Percentiles rank a stretch among this genome's conserved stretches.
Evolutionary conservation across 2,329 filamentous ascomycete species (phyloP).

Genomic region (Ceratocystis destructans): DNA sequence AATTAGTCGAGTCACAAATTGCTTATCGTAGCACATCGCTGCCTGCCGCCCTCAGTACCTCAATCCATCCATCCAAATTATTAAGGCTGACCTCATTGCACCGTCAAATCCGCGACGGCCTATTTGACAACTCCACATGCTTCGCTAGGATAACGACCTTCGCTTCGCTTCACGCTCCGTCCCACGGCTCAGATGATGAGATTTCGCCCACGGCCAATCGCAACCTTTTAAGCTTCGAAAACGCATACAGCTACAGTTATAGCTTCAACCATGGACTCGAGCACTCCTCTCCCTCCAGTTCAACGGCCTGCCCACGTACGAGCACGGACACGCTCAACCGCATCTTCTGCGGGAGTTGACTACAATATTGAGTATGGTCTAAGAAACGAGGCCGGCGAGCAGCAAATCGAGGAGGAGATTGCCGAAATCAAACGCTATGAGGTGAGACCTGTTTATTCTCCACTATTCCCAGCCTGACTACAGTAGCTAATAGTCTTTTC

Average conservation of each 20-base stretch:
- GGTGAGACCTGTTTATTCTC: slow-evolving; percentile 27
- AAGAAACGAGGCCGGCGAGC: slow-evolving; percentile 30
- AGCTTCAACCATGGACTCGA: slow-evolving; percentile 12
- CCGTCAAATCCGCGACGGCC: not conserved
- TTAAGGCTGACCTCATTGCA: not conserved
- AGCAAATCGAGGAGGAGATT: slow-evolving; percentile 83
- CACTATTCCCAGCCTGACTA: not conserved
- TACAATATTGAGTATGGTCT: slow-evolving; percentile 26
- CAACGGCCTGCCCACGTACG: slow-evolving; percentile 10
- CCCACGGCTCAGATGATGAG: not conserved
- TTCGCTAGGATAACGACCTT: not conserved
- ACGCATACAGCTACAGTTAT: not conserved
- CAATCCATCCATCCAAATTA: not conserved
- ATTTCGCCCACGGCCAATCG: not conserved
- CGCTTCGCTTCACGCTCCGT: not conserved
- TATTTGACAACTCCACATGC: not conserved
- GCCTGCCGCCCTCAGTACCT: not conserved
- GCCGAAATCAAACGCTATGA: slow-evolving; percentile 97
- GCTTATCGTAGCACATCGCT: not conserved
- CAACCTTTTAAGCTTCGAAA: not conserved
- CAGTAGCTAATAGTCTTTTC: not conserved
- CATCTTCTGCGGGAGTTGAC: not conserved
- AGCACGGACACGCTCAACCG: slow-evolving; percentile 7
- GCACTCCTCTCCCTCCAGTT: slow-evolving; percentile 7
- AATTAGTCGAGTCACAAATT: not conserved